These are phyloP conservation scores for Malus asiatica DNA, from an alignment of 306 rosid genomes.

Conservation along the genomic window DNA sequence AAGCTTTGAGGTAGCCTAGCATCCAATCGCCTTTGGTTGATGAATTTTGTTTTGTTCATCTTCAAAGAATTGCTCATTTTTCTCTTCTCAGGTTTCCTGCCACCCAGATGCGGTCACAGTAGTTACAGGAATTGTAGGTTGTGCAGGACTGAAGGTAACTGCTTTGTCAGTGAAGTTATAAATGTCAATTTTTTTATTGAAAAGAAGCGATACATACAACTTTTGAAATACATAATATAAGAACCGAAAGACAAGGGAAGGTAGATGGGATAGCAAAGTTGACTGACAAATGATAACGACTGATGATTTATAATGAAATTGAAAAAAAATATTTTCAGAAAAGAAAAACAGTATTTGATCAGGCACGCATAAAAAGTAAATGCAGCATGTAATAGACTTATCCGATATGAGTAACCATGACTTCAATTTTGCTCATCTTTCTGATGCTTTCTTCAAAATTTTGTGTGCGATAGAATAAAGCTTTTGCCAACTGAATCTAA, in stretches of 20 bases:
- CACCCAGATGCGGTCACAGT: constrained; percentile 93
- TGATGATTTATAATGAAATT: neutral
- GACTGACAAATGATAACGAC: neutral
- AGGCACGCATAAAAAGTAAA: no score
- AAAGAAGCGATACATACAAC: neutral
- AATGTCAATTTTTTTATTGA: neutral
- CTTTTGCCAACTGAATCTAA: no score
- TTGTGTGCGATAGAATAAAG: no score
- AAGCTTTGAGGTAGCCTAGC: constrained; percentile 53
- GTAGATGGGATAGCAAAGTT: neutral
- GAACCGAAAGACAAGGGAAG: neutral
- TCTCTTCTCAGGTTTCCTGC: constrained; percentile 75
- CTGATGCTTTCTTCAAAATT: no score
- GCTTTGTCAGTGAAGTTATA: neutral
- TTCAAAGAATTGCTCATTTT: constrained; percentile 9
- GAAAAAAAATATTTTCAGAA: neutral
- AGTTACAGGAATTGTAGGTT: constrained; percentile 95
- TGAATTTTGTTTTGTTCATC: constrained; percentile 8
- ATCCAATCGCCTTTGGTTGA: constrained; percentile 11
- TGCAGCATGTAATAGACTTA: no score
- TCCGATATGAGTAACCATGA: no score
- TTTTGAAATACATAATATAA: neutral
- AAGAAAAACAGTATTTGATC: neutral
- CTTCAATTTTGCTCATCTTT: no score
- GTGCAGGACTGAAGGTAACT: constrained; percentile 94